Base-by-base conservation (phyloP, 768 basidiomycete species). In the Mycena chlorophos region DNA sequence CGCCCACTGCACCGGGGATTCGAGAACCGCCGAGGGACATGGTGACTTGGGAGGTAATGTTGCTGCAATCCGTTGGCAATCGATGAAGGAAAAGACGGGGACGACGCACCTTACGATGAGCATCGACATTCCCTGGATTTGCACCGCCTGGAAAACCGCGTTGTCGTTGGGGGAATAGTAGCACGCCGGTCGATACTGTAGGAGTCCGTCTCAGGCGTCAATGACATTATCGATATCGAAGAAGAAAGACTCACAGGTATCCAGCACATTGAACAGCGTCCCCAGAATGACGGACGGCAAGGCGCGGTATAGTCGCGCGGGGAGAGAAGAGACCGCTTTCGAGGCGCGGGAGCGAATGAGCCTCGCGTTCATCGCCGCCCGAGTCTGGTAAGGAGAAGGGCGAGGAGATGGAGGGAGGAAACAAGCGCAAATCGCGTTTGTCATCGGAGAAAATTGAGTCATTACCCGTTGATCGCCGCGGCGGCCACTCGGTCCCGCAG, bases 1-100 rank as follows among this genome's bases (percentile, higher is more conserved):
- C 53, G 23, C 61, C 63, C 19, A 65, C 6, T 23, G 51, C 66
- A 3, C 66, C 66, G 0, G 66, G 63, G 34, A 67, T 65, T 8
- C 58, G 60, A 16, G 66, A 67, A 16, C 66, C 66, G n/a, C 66
- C 66, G 8, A 65, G 49, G 3, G 64, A 58, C 60, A 67, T 60
- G 3, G 51, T 58, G 4, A 67, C 8, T 39, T 67, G 66, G 3
- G 62, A 63, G 5, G 57, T 49, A 14, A 67, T 34, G 2, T 56
- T 62, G 34, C 64, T 60, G 37, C 14, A 29, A 28, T 31, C 17
- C 22, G 45, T 52, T 14, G 28, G 20, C 25, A 4, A 5, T 23
- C 17, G 14, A 4, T 17, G 23, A 37, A 30, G 37, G 28, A 34
- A 17, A 5, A 25, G n/a, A 10, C 13, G 1, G 12, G 22, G 4